These are phyloP conservation scores for Neonectria hederae DNA, from an alignment of 2,329 filamentous ascomycete genomes.

Conservation along the genomic window DNA sequence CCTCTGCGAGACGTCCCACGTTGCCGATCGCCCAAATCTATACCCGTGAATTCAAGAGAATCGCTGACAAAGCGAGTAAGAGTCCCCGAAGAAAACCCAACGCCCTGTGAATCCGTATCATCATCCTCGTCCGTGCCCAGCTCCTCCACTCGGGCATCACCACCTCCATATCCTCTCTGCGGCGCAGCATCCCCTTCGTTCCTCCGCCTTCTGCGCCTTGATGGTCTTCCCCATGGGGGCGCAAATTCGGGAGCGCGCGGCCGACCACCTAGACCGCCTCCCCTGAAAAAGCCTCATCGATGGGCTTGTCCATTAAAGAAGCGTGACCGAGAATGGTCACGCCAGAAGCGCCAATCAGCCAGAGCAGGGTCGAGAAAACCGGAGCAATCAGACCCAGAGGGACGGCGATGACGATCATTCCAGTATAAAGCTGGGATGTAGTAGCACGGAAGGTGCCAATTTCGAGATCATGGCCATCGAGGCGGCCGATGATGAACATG, in stretches of 20 bases:
- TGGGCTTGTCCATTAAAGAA: slow-evolving; percentile 95
- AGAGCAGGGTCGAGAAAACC: slow-evolving; percentile 85
- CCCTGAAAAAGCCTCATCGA: slow-evolving; percentile 99
- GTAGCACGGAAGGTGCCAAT: slow-evolving; percentile 84
- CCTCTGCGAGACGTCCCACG: slow-evolving; percentile 51
- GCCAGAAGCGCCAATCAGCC: slow-evolving; percentile 95
- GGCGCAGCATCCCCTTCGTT: slow-evolving; percentile 58
- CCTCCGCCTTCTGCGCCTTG: slow-evolving; percentile 81
- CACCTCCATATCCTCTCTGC: slow-evolving; percentile 50
- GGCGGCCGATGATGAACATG: slow-evolving; percentile 90
- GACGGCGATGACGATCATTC: slow-evolving; percentile 81
- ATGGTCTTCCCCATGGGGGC: slow-evolving; percentile 99
- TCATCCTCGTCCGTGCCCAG: slow-evolving; percentile 69
- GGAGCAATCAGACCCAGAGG: slow-evolving; percentile 87
- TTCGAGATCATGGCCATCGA: slow-evolving; percentile 88
- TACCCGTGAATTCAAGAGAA: slow-evolving; percentile 68
- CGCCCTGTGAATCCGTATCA: slow-evolving; percentile 64
- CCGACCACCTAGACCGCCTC: slow-evolving; percentile 99
- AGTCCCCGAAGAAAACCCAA: slow-evolving; percentile 57
- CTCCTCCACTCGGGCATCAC: slow-evolving; percentile 68
- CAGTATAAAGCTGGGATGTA: slow-evolving; percentile 93
- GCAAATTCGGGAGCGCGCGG: slow-evolving; percentile 96
- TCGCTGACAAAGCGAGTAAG: slow-evolving; percentile 66
- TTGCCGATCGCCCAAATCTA: slow-evolving; percentile 60
- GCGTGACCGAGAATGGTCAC: slow-evolving; percentile 96